Conservation (phyloP, 306 rosid species). For the Cercis canadensis region DNA sequence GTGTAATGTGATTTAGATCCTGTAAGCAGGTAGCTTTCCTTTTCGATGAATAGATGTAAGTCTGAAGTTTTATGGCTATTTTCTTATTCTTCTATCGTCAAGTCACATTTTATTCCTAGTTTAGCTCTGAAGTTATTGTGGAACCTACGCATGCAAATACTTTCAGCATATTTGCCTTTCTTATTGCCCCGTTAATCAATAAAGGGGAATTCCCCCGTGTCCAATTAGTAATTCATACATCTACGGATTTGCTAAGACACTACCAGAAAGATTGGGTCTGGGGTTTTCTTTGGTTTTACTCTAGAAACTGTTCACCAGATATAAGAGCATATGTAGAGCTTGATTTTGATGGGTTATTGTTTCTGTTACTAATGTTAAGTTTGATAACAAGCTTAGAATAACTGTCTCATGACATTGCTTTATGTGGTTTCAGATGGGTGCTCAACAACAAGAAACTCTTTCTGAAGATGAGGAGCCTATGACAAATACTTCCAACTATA, state of each 20-base stretch:
- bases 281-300: not conserved
- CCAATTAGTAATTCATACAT: constrained; percentile 9
- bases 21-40: not conserved
- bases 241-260: not conserved
- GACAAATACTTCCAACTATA: constrained; percentile 40
- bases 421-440: constrained; percentile 68
- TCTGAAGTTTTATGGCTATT: not conserved
- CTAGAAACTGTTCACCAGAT: not conserved
- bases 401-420: constrained; percentile 32
- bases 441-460: constrained; percentile 45
- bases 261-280: not conserved
- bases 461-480: constrained; percentile 45
- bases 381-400: constrained; percentile 22
- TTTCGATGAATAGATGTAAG: constrained; percentile 13
- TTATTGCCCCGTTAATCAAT: constrained; percentile 8
- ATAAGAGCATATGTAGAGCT: not conserved
- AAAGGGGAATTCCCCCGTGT: not conserved
- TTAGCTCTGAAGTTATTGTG: constrained; percentile 2
- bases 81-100: not conserved
- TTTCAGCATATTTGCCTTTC: constrained; percentile 1
- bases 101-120: constrained; percentile 6
- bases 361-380: constrained; percentile 31
- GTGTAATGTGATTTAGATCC: constrained; percentile 30
- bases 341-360: constrained; percentile 28
- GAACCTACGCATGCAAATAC: constrained; percentile 24